Evolutionary conservation across 257 asterid species (phyloP).

Genomic region (Solanum etuberosum): DNA sequence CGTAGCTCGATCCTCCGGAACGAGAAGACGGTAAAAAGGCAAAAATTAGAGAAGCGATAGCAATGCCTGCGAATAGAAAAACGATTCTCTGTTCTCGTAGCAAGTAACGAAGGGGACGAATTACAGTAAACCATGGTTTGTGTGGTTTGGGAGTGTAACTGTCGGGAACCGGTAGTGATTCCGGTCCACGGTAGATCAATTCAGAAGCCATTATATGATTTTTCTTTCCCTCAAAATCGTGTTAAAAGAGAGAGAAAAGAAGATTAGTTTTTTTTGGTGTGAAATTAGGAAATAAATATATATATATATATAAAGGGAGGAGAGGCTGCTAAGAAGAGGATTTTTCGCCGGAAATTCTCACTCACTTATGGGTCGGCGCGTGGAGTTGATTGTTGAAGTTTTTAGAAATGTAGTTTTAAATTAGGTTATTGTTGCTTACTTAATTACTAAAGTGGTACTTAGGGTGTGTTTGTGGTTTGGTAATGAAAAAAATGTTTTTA

Average conservation of each 20-base stretch:
- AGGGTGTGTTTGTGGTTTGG: not conserved
- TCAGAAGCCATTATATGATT: constrained; percentile 43
- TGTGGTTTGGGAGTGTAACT: constrained; percentile 56
- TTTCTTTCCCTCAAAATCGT: not conserved
- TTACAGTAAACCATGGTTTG: constrained; percentile 31
- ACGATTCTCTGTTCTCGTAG: constrained; percentile 38
- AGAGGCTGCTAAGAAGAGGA: not conserved
- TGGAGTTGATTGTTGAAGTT: not conserved
- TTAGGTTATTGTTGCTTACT: not conserved
- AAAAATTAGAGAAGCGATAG: constrained; percentile 28
- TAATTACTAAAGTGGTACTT: not conserved
- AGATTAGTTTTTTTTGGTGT: not conserved
- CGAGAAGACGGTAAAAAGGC: constrained; percentile 11
- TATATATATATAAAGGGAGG: not conserved
- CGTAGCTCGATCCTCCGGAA: not conserved
- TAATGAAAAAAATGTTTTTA: not conserved
- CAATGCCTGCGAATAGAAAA: constrained; percentile 40
- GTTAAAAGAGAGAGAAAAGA: not conserved
- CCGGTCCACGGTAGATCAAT: constrained; percentile 82
- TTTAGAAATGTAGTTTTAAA: not conserved
- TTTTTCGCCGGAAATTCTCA: not conserved
- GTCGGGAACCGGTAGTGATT: constrained; percentile 40
- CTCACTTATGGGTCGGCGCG: not conserved
- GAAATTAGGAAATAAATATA: not conserved
- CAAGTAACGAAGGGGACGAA: constrained; percentile 36